Evolutionary conservation across 1,284 basidiomycete species (phyloP), one percentile per base, ranked within the genome.

Genomic region (Moesziomyces sp.): DNA sequence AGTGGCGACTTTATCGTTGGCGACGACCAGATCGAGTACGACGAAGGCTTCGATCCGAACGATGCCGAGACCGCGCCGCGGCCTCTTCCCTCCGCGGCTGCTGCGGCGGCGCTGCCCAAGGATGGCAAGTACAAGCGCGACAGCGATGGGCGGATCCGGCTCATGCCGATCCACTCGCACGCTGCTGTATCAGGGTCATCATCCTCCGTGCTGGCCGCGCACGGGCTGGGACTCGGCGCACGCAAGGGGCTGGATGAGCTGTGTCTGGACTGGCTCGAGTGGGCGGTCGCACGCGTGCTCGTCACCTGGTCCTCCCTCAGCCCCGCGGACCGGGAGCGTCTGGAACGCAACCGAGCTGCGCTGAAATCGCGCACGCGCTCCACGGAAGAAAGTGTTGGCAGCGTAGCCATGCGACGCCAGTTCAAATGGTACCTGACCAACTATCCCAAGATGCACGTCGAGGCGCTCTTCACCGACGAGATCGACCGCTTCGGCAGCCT

Each of bases 401-500:
- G 64, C 21, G 59, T 58, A 8, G 40, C 55, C 8, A 72, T 69
- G 68, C 57, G 76, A 6, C 28, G 76, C 3, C 73, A 77, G 46
- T 77, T 77, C 53, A 58, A 58, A 26, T 77, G 76, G 76, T 77
- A 77, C 35, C 56, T 77, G 5, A 54, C 42, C 7, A 47, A 60
- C 43, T 76, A 73, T 40, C 76, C 76, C 2, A 63, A 61, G 42
- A 54, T 77, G 10, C 24, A 45, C 1, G 34, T 66, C 18, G 46
- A 62, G 23, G 26, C 54, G 34, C 38, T 76, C 13, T 70, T 76
- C 38, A 52, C 47, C 35, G 58, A 70, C 26, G 65, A 77, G 18
- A 24, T 61, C 23, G 47, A 64, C 5, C 34, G 46, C 46, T 63
- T 58, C n/a, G 72, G 72, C 6, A 52, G 51, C 1, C 51, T 69